phyloP scores from a whole-genome alignment of 129 eudicot genomes.

The Helichrysum umbraculigerum region DNA sequence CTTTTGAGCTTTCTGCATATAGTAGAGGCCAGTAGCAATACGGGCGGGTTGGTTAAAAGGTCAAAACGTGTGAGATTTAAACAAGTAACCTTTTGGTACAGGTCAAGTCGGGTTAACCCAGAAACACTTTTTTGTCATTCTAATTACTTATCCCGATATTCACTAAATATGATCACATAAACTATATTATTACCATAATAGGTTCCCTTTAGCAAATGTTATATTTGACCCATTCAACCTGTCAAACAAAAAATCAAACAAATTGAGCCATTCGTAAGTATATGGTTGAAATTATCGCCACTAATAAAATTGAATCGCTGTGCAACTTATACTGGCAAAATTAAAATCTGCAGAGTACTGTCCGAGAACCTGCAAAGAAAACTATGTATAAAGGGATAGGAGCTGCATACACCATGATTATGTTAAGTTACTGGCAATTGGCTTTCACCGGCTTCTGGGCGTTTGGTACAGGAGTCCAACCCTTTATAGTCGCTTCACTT shows the following conservation, averaged over 20 bases:
- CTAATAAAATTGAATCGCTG: not conserved
- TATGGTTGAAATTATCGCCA: not conserved
- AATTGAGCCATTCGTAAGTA: not conserved
- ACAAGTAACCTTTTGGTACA: not conserved
- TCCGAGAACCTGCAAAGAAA: slow-evolving; percentile 52
- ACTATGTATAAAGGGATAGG: slow-evolving; percentile 62
- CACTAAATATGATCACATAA: not conserved
- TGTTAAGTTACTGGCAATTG: slow-evolving; percentile 53
- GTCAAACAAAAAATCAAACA: not conserved
- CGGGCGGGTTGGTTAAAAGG: not conserved
- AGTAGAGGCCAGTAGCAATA: not conserved
- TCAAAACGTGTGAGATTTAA: not conserved
- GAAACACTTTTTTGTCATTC: not conserved
- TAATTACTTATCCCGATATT: no score
- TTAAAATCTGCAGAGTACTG: slow-evolving; percentile 37
- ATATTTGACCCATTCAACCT: not conserved
- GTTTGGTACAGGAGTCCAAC: slow-evolving; percentile 48
- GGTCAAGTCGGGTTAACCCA: not conserved
- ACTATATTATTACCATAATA: not conserved
- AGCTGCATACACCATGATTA: slow-evolving; percentile 48
- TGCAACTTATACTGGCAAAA: slow-evolving; percentile 7
- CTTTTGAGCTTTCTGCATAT: not conserved
- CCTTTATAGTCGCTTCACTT: slow-evolving; percentile 57
- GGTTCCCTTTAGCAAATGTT: not conserved
- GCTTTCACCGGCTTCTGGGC: slow-evolving; percentile 58